Evolutionary conservation across 805 yeast genomes (phyloP), one percentile per base, ranked within the genome.

Genomic region (Sporopachydermia lactativora): DNA sequence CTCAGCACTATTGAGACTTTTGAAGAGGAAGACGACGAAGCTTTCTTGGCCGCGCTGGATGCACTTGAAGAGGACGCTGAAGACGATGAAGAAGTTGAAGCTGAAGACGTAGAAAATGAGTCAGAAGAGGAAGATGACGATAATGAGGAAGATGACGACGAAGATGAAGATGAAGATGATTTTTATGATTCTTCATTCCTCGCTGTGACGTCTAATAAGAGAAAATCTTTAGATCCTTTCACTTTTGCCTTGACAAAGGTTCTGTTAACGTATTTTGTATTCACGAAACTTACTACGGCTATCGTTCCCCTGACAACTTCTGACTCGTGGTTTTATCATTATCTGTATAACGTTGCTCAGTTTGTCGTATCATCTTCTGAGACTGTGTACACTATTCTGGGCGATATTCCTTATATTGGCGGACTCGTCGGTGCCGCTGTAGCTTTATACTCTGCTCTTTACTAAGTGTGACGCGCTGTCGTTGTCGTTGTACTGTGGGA

Each of bases 151-250:
- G 37, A 39, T 34, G 38, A 36, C 11, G 15, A 6, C 35, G 39
- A 39, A 13, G 18, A 14, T 17, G 39, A 34, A 4, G 15, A 35
- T 39, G 42, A 6, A 18, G 37, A 34, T 13, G 18, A 35, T 39
- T 17, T 16, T 17, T 49, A n/a, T 39, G 40, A 15, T 42, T 50
- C 3, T 11, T 55, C 5, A 6, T 43, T 16, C 42, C 52, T n/a
- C 58, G 62, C 61, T 28, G 42, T 15, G 4, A 24, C 3, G 36
- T 45, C 16, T 42, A 44, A 43, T 14, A 48, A 44, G 35, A 61
- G 70, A 55, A 57, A 59, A 52, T 56, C 51, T 39, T 65, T 53
- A 54, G 82, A 75, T 53, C 80, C 81, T 35, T 64, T 75, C 46
- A 58, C 66, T 39, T 73, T 70, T 54, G 68, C 69, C 43, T 54